These are phyloP conservation scores for Rhizoclosmatium sp. DNA, from an alignment of 192 early-diverging fungal species.

Conservation along the genomic window DNA sequence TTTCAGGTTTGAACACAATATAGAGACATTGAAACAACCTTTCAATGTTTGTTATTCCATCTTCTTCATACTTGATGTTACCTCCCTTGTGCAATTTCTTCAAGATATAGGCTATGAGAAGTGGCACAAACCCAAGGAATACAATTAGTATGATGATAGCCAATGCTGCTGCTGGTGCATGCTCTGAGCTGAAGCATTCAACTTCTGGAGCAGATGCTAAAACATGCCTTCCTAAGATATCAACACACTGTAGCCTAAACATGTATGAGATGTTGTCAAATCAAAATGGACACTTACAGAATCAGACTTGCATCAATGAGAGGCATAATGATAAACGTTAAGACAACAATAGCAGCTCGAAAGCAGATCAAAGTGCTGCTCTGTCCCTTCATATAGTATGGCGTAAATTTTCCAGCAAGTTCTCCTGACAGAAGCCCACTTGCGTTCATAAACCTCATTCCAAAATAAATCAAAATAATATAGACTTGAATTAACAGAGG, in stretches of 20 bases:
- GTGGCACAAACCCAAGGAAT: slow-evolving; percentile 17
- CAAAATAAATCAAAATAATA: slow-evolving; percentile 23
- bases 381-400: slow-evolving; percentile 37
- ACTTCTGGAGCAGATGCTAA: neutral
- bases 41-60: slow-evolving; percentile 31
- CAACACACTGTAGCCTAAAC: slow-evolving; percentile 20
- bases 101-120: slow-evolving; percentile 3
- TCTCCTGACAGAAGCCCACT: slow-evolving; percentile 1
- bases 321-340: slow-evolving; percentile 38
- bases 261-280: neutral
- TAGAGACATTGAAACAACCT: slow-evolving; percentile 32
- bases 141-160: slow-evolving; percentile 29
- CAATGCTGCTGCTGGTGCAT: slow-evolving; percentile 16
- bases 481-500: slow-evolving; percentile 22
- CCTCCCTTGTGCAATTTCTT: neutral
- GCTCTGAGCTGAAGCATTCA: slow-evolving; percentile 7
- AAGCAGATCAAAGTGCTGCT: slow-evolving; percentile 28
- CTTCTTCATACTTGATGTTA: slow-evolving; percentile 29
- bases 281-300: slow-evolving; percentile 4
- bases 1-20: slow-evolving; percentile 35
- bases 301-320: slow-evolving; percentile 27
- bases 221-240: slow-evolving; percentile 21
- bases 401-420: slow-evolving; percentile 1
- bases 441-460: slow-evolving; percentile 8
- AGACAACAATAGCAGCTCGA: slow-evolving; percentile 11